These are phyloP conservation scores for Penicillium verrucosum DNA, from an alignment of 2,329 filamentous ascomycete species.

Conservation along the genomic window DNA sequence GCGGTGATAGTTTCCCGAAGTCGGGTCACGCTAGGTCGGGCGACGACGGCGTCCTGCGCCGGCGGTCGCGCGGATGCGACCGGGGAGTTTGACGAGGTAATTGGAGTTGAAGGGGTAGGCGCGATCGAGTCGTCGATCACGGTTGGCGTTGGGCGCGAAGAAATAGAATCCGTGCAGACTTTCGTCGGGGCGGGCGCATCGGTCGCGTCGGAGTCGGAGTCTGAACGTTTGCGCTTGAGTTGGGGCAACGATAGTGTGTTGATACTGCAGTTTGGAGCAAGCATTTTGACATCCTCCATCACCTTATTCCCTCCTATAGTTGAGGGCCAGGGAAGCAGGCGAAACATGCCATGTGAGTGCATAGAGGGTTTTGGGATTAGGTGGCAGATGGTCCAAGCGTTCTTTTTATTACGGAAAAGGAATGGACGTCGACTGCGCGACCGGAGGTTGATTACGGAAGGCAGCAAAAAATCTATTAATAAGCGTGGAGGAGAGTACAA, in stretches of 20 bases:
- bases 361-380: constrained; percentile 16
- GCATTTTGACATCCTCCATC: constrained; percentile 45
- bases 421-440: constrained; percentile 22
- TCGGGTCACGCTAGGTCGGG: constrained; percentile 39
- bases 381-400: constrained; percentile 17
- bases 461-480: constrained; percentile 13
- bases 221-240: constrained; percentile 58
- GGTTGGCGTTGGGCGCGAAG: constrained; percentile 8
- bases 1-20: constrained; percentile 74
- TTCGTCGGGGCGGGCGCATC: constrained; percentile 32
- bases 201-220: constrained; percentile 49
- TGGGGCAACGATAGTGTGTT: constrained; percentile 39
- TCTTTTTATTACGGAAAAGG: constrained; percentile 17
- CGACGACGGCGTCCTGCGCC: constrained; percentile 20
- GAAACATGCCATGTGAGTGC: constrained; percentile 49
- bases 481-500: constrained; percentile 8
- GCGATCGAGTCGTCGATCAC: constrained; percentile 4
- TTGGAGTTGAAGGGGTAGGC: constrained; percentile 3
- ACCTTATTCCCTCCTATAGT: constrained; percentile 47
- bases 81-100: constrained; percentile 9
- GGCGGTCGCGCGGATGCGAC: constrained; percentile 15
- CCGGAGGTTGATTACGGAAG: constrained; percentile 21
- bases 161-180: constrained; percentile 29
- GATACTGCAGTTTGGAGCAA: constrained; percentile 36
- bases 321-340: constrained; percentile 47